Conservation (phyloP, 192 early-diverging fungal genomes). For the Glomus cerebriforme region DNA sequence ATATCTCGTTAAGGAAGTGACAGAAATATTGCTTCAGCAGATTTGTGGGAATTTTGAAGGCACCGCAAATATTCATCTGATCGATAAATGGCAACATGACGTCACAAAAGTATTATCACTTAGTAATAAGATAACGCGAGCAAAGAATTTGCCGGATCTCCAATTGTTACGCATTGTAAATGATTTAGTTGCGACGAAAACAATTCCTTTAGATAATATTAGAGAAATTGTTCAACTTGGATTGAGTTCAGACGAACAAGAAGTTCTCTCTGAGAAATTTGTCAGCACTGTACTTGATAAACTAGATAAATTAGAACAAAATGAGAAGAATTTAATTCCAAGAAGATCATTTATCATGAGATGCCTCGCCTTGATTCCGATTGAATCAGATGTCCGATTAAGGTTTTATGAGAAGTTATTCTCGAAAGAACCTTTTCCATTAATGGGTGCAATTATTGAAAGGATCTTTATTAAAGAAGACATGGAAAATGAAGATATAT, state of each 20-base stretch:
- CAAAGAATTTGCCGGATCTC: not conserved
- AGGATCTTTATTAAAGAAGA: not conserved
- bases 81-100: conserved; percentile 5
- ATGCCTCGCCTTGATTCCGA: conserved; percentile 2
- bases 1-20: not conserved
- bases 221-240: not conserved
- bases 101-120: conserved; percentile 19
- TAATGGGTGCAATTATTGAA: conserved; percentile 8
- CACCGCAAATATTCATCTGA: not conserved
- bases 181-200: conserved; percentile 17
- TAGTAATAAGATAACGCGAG: not conserved
- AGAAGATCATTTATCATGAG: not conserved
- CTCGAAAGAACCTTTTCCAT: conserved; percentile 6
- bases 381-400: not conserved
- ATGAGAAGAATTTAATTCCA: conserved; percentile 21
- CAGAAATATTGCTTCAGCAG: not conserved
- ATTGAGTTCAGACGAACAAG: not conserved
- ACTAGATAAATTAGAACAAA: conserved; percentile 10
- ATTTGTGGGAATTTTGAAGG: not conserved
- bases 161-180: conserved; percentile 14
- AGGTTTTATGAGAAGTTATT: conserved; percentile 26
- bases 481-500: not conserved
- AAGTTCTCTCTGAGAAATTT: conserved; percentile 12
- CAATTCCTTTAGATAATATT: conserved; percentile 3
- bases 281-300: not conserved